phyloP scores from a whole-genome alignment of 305 asterid genomes.

The Petunia hybrid region DNA sequence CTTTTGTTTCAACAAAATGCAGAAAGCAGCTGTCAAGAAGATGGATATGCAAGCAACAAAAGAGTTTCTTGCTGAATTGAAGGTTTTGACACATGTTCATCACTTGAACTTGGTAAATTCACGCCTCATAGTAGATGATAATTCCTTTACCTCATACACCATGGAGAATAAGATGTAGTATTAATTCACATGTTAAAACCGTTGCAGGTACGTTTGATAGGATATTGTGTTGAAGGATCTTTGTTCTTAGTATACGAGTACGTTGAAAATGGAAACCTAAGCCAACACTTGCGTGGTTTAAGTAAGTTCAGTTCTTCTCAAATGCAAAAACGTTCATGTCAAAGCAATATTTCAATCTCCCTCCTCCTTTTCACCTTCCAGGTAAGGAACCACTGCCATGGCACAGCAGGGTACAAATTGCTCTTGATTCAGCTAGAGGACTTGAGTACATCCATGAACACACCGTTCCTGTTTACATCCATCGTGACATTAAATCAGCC shows the following conservation, averaged over 20 bases:
- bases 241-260: constrained; percentile 82
- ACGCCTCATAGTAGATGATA: not conserved
- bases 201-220: constrained; percentile 81
- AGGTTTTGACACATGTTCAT: constrained; percentile 86
- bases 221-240: constrained; percentile 79
- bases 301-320: constrained; percentile 45
- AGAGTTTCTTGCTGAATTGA: constrained; percentile 83
- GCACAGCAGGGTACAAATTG: constrained; percentile 82
- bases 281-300: constrained; percentile 78
- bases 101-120: constrained; percentile 84
- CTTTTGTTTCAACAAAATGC: constrained; percentile 35
- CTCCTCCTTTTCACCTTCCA: constrained; percentile 33
- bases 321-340: not conserved
- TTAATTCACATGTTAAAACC: not conserved
- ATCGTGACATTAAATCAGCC: constrained; percentile 83
- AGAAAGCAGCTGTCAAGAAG: constrained; percentile 86
- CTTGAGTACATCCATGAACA: constrained; percentile 95
- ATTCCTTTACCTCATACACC: not conserved
- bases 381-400: constrained; percentile 71
- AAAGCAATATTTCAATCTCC: constrained; percentile 28
- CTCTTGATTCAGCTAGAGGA: constrained; percentile 95
- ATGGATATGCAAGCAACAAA: constrained; percentile 96
- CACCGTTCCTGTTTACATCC: constrained; percentile 87
- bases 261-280: constrained; percentile 83
- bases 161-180: constrained; percentile 15